Base-by-base conservation (phyloP, 2,329 filamentous ascomycete species). In the Curvularia hawaiiensis region DNA sequence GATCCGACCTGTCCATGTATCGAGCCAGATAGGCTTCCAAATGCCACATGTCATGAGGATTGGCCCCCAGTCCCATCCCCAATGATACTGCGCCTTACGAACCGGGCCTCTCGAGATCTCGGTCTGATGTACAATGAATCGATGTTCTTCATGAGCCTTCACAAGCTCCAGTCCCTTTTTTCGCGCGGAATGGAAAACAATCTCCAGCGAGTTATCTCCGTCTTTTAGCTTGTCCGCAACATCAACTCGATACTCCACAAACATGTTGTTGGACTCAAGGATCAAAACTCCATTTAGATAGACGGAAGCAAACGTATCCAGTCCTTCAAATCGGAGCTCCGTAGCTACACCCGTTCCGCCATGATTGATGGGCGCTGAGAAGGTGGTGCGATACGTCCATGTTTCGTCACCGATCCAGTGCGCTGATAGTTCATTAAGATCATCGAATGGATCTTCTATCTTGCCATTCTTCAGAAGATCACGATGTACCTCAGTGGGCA, bases 1-100 rank as follows among this genome's bases (percentile, higher is more conserved):
- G 7, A 94, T 79, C 0, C 87, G 82, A 5, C 87, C 83, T 11
- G 85, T 79, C 70, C 88, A 93, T 1, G 89, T 81, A 65, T 93
- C 90, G 2, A 94, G 82, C 46, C 84, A 83, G 30, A 93, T 83
- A 1, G 88, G 86, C 59, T 88, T 82, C 90, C 90, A 94, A 16
- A 79, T 79, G 5, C 80, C 79, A 57, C 79, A 80, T 6, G 79
- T 79, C 52, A 77, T 78, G 18, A 82, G 67, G 4, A 81, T 73
- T 24, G 80, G 80, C 9, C 79, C 80, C 80, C 80, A 82, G 35
- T 82, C 80, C 80, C 79, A 82, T 3, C 80, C 79, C 75, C 74
- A 82, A 59, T 82, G 79, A 58, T 81, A 82, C 54, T 82, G 80
- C 18, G 79, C 79, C 62, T 82, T 82, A 74, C 85, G 53, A 64